Base-by-base conservation (phyloP, 495 filamentous ascomycete genomes). In the Lophiostoma macrostomum region DNA sequence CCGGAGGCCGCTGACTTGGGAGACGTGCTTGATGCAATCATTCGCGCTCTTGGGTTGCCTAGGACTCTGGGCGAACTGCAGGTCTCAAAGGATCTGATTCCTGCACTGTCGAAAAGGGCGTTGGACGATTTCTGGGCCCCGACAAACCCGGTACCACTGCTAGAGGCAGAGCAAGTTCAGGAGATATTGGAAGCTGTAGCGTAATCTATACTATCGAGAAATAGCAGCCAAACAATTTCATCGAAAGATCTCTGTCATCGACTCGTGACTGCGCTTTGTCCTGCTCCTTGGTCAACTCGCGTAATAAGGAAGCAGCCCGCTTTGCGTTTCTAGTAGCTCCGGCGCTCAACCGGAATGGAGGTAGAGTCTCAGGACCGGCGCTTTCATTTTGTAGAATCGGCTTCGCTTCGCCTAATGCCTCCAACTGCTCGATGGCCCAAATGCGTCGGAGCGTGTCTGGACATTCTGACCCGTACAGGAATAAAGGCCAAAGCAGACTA, bases 41-140 rank as follows among this genome's bases (percentile, higher is more conserved):
- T 83, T 50, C 71, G 73, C 2, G 69, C 76, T 38, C 61, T 84
- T 25, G 80, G 73, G 10, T 67, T 84, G 70, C 79, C 79, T 12
- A 70, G 79, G 50, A 75, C 75, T 4, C 52, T 84, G 32, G 73
- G 67, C 30, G 79, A 82, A 13, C 74, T 81, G 22, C 68, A 73
- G n/a, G 73, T 83, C 27, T 72, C 74, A 0, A 68, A 71, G 11
- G 78, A 83, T 16, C 67, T 75, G 61, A 61, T 83, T 16, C 74
- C 77, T 28, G 56, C 12, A 2, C 60, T 84, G 40, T 79, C 81
- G 1, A 70, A 70, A 46, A 68, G 73, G 27, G 81, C 76, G 58
- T 55, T 84, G 42, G 64, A 74, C 11, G 78, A 83, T 61, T 64
- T 69, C 29, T 80, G 74, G 70, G 73, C 70, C 43, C 54, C 67